Base-by-base conservation (phyloP, 1,284 basidiomycete genomes). In the Butyriboletus appendiculatus region DNA sequence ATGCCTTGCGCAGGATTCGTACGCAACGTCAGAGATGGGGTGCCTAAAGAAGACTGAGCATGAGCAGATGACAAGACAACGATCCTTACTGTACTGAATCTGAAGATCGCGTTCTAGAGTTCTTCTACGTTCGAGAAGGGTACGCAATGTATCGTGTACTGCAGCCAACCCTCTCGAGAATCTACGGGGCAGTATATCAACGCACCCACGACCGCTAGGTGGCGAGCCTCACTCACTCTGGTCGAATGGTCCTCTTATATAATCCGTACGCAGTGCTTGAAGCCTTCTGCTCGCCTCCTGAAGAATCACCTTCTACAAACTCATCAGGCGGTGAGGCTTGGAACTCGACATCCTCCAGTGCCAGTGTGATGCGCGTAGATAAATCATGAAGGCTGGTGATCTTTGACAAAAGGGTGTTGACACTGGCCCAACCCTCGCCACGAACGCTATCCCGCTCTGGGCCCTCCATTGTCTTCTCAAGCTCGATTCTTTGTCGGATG, bases 1-100 rank as follows among this genome's bases (percentile, higher is more conserved):
- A 88, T 82, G 11, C 92, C 91, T 53, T 85, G 81, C 15, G 79
- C 78, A 10, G 84, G 76, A 2, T 81, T 86, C 22, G 81, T 82
- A 33, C 89, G 83, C 44, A 94, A 75, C 8, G 85, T 85, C 56
- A 94, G 67, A 16, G 90, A 90, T 15, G 86, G 81, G 2, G 84
- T 81, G 70, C 75, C 91, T 93, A 37, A 10, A 48, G 28, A 50
- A 48, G 20, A 45, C 28, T 59, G 41, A 56, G 45, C 24, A n/a
- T n/a, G 10, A 11, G 33, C 16, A 16, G 16, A 40, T 18, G 18
- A 44, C 11, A 44, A 47, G 10, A 14, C 12, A 34, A 44, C 14
- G 33, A 20, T 45, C 15, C 76, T 55, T 51, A 88, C 90, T 74
- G 62, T 84, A 87, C 57, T 73, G 71, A 5, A 68, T 63, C 60